A percentile compares a stretch with the other conserved stretches of the same genome.
These are phyloP conservation scores for Pachysandra terminalis DNA, from an alignment of 164 flowering plant species.

Conservation along the genomic window DNA sequence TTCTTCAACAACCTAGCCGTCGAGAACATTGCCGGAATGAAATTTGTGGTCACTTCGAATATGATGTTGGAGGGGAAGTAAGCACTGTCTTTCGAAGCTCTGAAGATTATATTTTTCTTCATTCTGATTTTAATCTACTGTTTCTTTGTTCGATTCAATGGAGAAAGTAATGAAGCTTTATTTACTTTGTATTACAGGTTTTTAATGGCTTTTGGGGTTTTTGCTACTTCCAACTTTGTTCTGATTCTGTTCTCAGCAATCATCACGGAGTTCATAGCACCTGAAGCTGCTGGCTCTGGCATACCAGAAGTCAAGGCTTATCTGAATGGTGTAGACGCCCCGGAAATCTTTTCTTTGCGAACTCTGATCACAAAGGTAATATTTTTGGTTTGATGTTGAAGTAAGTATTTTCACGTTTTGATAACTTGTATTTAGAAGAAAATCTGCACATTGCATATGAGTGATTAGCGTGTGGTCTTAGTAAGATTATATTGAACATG, in stretches of 20 bases:
- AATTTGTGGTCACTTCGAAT: slow-evolving; percentile 73
- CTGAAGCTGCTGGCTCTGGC: slow-evolving; percentile 88
- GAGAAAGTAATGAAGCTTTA: background rate
- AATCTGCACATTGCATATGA: no score
- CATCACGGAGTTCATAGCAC: slow-evolving; percentile 58
- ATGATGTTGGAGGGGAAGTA: slow-evolving; percentile 63
- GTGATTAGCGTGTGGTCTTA: no score
- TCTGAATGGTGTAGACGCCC: slow-evolving; percentile 92
- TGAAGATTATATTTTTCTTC: background rate
- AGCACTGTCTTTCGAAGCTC: background rate
- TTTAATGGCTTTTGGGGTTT: slow-evolving; percentile 52
- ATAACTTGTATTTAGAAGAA: no score
- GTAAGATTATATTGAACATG: no score
- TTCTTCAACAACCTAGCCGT: slow-evolving; percentile 71
- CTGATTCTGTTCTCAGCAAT: slow-evolving; percentile 65
- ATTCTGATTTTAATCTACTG: background rate
- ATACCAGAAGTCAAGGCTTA: slow-evolving; percentile 95
- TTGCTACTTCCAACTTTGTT: slow-evolving; percentile 49
- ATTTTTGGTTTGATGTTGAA: no score
- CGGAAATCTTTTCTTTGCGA: slow-evolving; percentile 38
- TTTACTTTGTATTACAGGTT: slow-evolving; percentile 36
- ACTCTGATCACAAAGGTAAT: no score
- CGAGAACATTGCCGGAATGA: slow-evolving; percentile 81
- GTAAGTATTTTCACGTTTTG: no score
- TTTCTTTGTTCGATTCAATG: background rate